Evolutionary conservation across 164 flowering plant genomes (phyloP), one percentile per base, ranked within the genome.

Genomic region (Saururus chinensis): DNA sequence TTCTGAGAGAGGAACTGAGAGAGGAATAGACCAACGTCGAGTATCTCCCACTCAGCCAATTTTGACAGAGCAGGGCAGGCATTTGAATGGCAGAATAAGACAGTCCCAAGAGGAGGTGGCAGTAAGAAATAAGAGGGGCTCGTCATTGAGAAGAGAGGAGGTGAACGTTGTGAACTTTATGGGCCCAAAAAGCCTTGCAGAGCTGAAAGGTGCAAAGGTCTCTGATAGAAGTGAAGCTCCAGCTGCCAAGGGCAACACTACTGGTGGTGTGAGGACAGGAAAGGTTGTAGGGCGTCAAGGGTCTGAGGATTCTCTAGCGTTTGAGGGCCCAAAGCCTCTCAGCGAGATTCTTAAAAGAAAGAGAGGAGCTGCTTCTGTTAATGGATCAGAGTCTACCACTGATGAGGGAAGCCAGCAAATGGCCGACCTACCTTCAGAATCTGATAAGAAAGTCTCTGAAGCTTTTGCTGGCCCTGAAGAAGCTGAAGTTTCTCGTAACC

Each of bases 281-380:
- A 67, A 61, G 60, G 24, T 52, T 48, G 11, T 53, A 56, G 73
- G 61, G 61, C 37, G 62, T 64, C 75, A 63, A 59, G 82, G 66
- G 57, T 56, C 66, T 17, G 84, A 77, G 16, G 77, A 59, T 51
- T 74, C 70, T 66, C 57, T 78, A 51, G 71, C 85, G 0, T 88
- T 92, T 75, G 90, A 85, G 61, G 96, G 95, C 25, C 98, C 98
- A 26, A 84, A 82, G 75, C 87, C 96, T 64, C 77, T 88, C 0
- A 75, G 84, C 57, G 90, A 72, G 74, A 85, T 92, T 75, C 67
- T 92, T 65, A 92, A 88, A 75, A 78, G 86, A 41, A 91, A 91
- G 74, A 82, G 92, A 78, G 77, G 56, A 62, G 71, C 70, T 24
- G 73, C 42, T 53, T 74, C 77, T 22, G 79, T 61, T n/a, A 64